Conservation (phyloP, 2,329 filamentous ascomycete species). For the Trichoderma aggressivum region DNA sequence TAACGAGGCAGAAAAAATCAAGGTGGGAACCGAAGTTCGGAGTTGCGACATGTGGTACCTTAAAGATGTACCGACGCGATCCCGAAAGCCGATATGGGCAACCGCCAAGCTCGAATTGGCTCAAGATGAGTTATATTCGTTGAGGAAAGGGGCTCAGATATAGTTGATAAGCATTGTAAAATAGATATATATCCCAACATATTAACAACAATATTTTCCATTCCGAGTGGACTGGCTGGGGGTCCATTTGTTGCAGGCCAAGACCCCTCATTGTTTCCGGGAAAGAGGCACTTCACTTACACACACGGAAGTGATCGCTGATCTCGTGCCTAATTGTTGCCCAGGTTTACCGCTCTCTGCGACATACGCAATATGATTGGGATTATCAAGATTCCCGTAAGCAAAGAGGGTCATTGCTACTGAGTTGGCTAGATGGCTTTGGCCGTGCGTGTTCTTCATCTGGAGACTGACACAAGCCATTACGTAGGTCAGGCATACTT, state of each 20-base stretch:
- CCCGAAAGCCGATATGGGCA: slow-evolving; percentile 8
- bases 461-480: background rate
- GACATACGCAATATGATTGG: background rate
- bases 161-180: background rate
- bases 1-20: slow-evolving; percentile 9
- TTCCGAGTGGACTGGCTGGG: background rate
- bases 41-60: slow-evolving; percentile 8
- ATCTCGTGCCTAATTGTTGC: background rate
- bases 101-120: background rate
- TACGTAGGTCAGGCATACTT: background rate
- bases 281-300: background rate
- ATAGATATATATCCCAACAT: background rate
- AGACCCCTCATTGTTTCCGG: background rate
- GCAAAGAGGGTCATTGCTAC: background rate
- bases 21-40: slow-evolving; percentile 14
- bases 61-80: slow-evolving; percentile 17
- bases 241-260: background rate
- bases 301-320: slow-evolving; percentile 1
- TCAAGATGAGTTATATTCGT: background rate
- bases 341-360: background rate
- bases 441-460: background rate
- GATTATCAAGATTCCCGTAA: background rate
- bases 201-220: background rate
- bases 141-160: background rate
- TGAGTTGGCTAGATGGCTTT: background rate